Evolutionary conservation across 345 rosid genomes (phyloP).

Genomic region (Viola odorata): DNA sequence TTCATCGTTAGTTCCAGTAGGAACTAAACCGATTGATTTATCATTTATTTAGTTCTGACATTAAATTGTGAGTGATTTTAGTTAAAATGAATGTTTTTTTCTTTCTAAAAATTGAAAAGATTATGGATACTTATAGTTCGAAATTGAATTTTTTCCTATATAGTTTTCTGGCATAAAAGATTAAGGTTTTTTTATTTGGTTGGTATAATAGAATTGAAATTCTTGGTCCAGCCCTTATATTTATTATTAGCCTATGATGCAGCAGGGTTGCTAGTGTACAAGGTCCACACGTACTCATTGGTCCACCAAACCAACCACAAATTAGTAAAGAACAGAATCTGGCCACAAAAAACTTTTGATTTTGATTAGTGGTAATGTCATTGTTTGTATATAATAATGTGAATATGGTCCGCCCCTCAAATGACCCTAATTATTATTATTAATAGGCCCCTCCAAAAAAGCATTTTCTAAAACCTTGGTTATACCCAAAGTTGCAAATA

Average conservation of each 20-base stretch:
- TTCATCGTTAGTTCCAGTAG: neutral
- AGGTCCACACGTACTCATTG: constrained; percentile 3
- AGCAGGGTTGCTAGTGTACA: neutral
- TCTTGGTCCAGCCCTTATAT: neutral
- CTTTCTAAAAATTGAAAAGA: too few species aligned
- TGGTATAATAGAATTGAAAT: too few species aligned
- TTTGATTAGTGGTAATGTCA: neutral
- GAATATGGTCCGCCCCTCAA: too few species aligned
- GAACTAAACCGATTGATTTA: neutral
- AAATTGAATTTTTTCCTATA: too few species aligned
- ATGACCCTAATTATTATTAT: too few species aligned
- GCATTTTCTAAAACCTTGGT: neutral
- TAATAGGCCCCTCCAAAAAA: neutral
- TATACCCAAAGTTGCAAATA: neutral
- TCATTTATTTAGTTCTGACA: neutral
- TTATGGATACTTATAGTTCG: too few species aligned
- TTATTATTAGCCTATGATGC: neutral
- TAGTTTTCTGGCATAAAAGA: neutral
- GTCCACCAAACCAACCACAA: constrained; percentile 1
- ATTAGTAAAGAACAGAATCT: neutral
- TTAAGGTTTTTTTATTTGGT: neutral
- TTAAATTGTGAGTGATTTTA: neutral
- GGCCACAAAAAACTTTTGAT: neutral
- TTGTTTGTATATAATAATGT: too few species aligned
- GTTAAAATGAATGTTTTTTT: too few species aligned